Evolutionary conservation across 371 early-diverging fungal species (phyloP), one percentile per base, ranked within the genome.

Genomic region (Sporodiniella umbellata): DNA sequence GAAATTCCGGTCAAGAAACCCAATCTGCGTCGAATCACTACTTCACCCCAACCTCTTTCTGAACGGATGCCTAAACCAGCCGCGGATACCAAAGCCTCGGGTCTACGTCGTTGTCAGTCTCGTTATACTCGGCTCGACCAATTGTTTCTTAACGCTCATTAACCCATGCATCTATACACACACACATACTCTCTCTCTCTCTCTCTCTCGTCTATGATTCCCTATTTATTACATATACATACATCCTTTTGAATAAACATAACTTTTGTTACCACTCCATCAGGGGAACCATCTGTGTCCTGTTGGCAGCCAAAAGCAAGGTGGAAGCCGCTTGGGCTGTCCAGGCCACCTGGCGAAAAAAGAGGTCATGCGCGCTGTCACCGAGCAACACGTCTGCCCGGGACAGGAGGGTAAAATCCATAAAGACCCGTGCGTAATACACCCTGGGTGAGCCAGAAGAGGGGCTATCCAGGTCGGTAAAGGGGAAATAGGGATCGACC

Each of bases 281-380:
- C 7, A 43, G 17, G 12, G 44, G 17, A 18, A 43, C 26, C 15
- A 43, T 19, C n/a, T 23, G n/a, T n/a, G n/a, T 18, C 4, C 44
- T n/a, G 25, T 43, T n/a, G 15, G 7, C 6, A 26, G 21, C 28
- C 38, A 40, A 35, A 30, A 61, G n/a, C n/a, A n/a, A n/a, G n/a
- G n/a, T n/a, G n/a, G n/a, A n/a, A n/a, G n/a, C n/a, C n/a, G n/a
- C 75, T 35, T 76, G 77, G 24, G 77, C 73, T 12, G 67, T 62
- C 73, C 72, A 72, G 10, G 73, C 73, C 8, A n/a, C n/a, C n/a
- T n/a, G n/a, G n/a, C n/a, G n/a, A n/a, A n/a, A n/a, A n/a, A n/a
- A n/a, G n/a, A n/a, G n/a, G n/a, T n/a, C n/a, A n/a, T n/a, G n/a
- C n/a, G n/a, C n/a, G 73, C 70, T 11, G 67, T 68, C 31, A 60